These are phyloP conservation scores for Umbilicus rupestris DNA, from an alignment of 164 flowering plant genomes.

Conservation along the genomic window DNA sequence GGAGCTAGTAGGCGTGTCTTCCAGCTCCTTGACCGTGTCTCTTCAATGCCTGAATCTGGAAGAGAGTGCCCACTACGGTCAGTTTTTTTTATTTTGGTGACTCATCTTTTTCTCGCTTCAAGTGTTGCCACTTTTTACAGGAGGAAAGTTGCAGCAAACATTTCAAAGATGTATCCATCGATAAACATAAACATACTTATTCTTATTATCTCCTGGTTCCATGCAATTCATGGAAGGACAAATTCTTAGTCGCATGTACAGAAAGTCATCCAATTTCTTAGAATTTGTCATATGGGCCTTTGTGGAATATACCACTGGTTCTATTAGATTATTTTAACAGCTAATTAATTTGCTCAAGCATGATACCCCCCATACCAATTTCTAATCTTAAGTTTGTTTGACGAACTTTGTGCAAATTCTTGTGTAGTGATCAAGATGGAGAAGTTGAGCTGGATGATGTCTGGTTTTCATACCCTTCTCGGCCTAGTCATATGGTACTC, in stretches of 20 bases:
- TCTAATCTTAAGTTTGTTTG: not conserved
- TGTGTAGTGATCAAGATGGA: constrained; percentile 61
- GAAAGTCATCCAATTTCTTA: too few relatives aligned
- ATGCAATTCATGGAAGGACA: not conserved
- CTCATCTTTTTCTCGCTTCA: not conserved
- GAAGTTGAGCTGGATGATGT: constrained; percentile 87
- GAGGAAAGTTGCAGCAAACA: not conserved
- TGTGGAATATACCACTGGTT: not conserved
- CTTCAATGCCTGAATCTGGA: constrained; percentile 82
- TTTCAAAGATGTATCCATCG: not conserved
- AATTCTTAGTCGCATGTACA: too few relatives aligned
- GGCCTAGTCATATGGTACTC: constrained; percentile 77
- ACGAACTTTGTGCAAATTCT: not conserved
- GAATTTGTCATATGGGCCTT: too few relatives aligned
- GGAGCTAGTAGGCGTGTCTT: constrained; percentile 98
- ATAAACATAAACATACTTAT: not conserved
- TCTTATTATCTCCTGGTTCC: not conserved
- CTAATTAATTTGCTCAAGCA: not conserved
- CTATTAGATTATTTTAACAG: not conserved
- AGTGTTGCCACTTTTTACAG: not conserved
- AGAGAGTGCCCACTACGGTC: constrained; percentile 70
- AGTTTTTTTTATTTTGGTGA: constrained; percentile 17
- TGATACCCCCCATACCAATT: not conserved
- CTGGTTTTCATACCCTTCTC: constrained; percentile 98
- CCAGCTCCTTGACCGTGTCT: constrained; percentile 80